A percentile compares a stretch with the other conserved stretches of the same genome.
Conservation (phyloP, 1,284 basidiomycete species). For the Trichosporon sp. region DNA sequence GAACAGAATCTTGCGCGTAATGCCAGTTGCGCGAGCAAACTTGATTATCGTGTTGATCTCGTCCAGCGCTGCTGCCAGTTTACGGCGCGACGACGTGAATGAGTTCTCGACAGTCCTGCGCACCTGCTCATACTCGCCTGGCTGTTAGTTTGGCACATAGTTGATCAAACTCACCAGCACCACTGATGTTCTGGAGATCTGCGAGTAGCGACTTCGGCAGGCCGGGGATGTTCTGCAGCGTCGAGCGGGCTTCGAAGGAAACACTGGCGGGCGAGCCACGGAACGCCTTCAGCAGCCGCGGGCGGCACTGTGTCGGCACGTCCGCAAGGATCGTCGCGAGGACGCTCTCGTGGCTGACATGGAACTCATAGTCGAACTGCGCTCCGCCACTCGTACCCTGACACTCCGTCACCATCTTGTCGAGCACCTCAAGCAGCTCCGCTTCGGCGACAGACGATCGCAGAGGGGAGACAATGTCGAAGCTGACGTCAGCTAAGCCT, state of each 20-base stretch:
- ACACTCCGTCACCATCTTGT: slow-evolving; percentile 55
- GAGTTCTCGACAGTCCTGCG: slow-evolving; percentile 38
- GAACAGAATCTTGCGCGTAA: slow-evolving; percentile 58
- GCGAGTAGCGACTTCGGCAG: slow-evolving; percentile 44
- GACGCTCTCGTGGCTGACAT: slow-evolving; percentile 53
- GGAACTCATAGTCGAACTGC: slow-evolving; percentile 54
- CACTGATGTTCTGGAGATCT: slow-evolving; percentile 56
- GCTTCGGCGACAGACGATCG: slow-evolving; percentile 54
- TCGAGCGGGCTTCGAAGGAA: slow-evolving; percentile 34
- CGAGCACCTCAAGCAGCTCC: slow-evolving; percentile 55
- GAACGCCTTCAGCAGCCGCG: slow-evolving; percentile 46
- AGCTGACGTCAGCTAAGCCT: slow-evolving; percentile 36
- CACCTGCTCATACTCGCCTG: slow-evolving; percentile 46
- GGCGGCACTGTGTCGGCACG: slow-evolving; percentile 41
- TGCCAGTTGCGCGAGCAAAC: slow-evolving; percentile 57
- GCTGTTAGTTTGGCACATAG: background rate
- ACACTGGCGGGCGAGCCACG: slow-evolving; percentile 39
- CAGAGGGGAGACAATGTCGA: slow-evolving; percentile 56
- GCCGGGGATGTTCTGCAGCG: slow-evolving; percentile 39
- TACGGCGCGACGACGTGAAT: slow-evolving; percentile 37
- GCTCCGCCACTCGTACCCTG: slow-evolving; percentile 43
- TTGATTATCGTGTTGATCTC: slow-evolving; percentile 56
- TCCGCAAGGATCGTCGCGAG: slow-evolving; percentile 47
- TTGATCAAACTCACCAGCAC: slow-evolving; percentile 61
- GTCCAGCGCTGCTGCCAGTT: slow-evolving; percentile 53